phyloP scores from a whole-genome alignment of 2,329 filamentous ascomycete genomes.

The Claviceps humidiphila region DNA sequence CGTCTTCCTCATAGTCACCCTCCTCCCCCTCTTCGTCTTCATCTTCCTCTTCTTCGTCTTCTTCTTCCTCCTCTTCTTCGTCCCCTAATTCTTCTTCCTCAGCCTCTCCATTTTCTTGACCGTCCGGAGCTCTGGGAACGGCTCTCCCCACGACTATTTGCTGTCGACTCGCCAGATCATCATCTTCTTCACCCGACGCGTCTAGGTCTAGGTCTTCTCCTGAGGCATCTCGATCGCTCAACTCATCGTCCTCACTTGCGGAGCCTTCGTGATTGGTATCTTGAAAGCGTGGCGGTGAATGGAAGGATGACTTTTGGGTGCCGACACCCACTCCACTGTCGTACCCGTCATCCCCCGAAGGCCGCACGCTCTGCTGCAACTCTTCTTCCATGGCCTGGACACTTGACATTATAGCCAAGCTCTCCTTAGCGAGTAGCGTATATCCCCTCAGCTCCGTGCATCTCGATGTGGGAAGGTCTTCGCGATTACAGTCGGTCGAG shows the following conservation, averaged over 20 bases:
- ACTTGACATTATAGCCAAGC: slow-evolving; percentile 30
- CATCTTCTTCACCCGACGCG: slow-evolving; percentile 29
- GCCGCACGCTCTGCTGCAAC: slow-evolving; percentile 40
- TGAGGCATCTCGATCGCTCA: slow-evolving; percentile 26
- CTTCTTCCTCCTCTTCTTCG: slow-evolving; percentile 17
- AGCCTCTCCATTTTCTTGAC: slow-evolving; percentile 18
- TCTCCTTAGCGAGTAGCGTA: slow-evolving; percentile 11
- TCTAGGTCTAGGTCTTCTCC: slow-evolving; percentile 30
- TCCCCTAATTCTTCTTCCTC: slow-evolving; percentile 11
- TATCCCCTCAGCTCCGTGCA: slow-evolving; percentile 12
- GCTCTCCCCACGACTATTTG: slow-evolving; percentile 13
- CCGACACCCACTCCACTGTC: slow-evolving; percentile 17
- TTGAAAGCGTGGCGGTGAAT: slow-evolving; percentile 1
- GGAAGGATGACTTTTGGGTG: neutral
- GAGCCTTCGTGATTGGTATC: slow-evolving; percentile 8
- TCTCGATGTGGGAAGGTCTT: slow-evolving; percentile 15
- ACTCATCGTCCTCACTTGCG: slow-evolving; percentile 20
- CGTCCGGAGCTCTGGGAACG: slow-evolving; percentile 18
- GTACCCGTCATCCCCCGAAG: slow-evolving; percentile 36
- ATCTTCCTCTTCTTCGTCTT: slow-evolving; percentile 17
- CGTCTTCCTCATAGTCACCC: slow-evolving; percentile 15
- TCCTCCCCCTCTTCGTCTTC: slow-evolving; percentile 13
- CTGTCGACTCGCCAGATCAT: slow-evolving; percentile 16
- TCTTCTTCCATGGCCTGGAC: slow-evolving; percentile 44
- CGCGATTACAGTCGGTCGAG: slow-evolving; percentile 12